These are phyloP conservation scores for Xylaria sp. DNA, from an alignment of 2,329 filamentous ascomycete genomes.

Conservation along the genomic window DNA sequence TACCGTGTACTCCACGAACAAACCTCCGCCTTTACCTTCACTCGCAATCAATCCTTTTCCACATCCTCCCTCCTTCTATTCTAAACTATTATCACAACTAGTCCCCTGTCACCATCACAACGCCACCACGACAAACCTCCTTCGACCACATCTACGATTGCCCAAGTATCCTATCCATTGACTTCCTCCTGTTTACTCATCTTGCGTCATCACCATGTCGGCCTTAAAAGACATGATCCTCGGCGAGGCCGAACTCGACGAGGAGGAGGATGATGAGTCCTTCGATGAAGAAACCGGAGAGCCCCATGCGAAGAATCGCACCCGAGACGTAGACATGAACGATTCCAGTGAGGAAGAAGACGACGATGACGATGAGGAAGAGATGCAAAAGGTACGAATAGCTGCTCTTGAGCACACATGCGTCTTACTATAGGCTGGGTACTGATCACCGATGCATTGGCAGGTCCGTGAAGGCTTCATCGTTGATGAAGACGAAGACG, in stretches of 20 bases:
- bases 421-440: background rate
- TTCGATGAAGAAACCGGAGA: constrained; percentile 72
- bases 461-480: constrained; percentile 94
- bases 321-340: constrained; percentile 51
- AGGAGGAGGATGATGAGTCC: constrained; percentile 78
- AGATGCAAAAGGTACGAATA: constrained; percentile 60
- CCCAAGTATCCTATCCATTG: background rate
- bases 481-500: constrained; percentile 82
- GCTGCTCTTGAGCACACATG: constrained; percentile 22
- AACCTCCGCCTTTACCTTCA: too few species aligned
- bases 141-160: background rate
- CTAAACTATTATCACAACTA: too few species aligned
- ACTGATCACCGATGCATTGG: constrained; percentile 17
- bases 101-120: too few species aligned
- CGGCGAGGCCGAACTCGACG: constrained; percentile 78
- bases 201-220: constrained; percentile 51
- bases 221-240: constrained; percentile 73
- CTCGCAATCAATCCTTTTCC: too few species aligned
- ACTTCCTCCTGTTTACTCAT: background rate
- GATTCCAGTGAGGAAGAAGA: constrained; percentile 92
- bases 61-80: background rate
- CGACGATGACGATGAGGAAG: constrained; percentile 86
- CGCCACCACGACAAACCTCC: too few species aligned
- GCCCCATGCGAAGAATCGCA: constrained; percentile 40
- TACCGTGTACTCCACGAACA: too few species aligned